Evolutionary conservation across 73 alveolate genomes (phyloP), one percentile per base, ranked within the genome.

Genomic region (Durusdinium trenchii): DNA sequence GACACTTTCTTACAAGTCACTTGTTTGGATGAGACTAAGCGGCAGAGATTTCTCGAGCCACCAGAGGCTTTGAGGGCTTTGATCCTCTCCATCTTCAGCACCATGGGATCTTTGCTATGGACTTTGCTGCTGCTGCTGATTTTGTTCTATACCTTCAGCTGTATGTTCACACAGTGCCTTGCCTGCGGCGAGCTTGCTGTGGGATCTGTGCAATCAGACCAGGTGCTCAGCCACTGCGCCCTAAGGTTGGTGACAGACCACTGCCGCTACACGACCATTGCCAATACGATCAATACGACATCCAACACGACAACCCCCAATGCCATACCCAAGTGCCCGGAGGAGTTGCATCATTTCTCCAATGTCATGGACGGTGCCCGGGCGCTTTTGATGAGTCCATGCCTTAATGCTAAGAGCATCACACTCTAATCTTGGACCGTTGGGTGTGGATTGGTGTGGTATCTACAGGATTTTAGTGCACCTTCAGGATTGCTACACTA

Each of bases 71-170:
- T 78, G 46, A 45, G 89, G 9, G 89, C 64, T 23, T 78, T 78
- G 89, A 78, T 78, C 62, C 89, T 78, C 32, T 78, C 89, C 50
- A 78, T 78, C 40, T 78, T 78, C 89, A 78, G 89, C 89, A 78
- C 89, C 4, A 28, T 78, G 89, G 89, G 89, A 38, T 78, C 89
- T 16, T 46, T 78, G 61, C 26, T 78, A 45, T 78, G 89, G 89
- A 78, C 89, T 40, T 78, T 78, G 62, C 62, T 78, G 38, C 18
- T 78, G 61, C 89, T 78, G 89, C 10, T 78, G 64, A 78, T 78
- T 78, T 40, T 78, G 12, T 78, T 78, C 42, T 78, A 78, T 46
- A 62, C 47, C 32, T 78, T 78, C 42, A 20, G 45, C 46, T 78
- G 89, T 45, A 78, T 78, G 2, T 78, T 78, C 47, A 62, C 89